These are phyloP conservation scores for Globisporangium uncinulatum DNA, from an alignment of 352 stramenopile genomes.

Conservation along the genomic window DNA sequence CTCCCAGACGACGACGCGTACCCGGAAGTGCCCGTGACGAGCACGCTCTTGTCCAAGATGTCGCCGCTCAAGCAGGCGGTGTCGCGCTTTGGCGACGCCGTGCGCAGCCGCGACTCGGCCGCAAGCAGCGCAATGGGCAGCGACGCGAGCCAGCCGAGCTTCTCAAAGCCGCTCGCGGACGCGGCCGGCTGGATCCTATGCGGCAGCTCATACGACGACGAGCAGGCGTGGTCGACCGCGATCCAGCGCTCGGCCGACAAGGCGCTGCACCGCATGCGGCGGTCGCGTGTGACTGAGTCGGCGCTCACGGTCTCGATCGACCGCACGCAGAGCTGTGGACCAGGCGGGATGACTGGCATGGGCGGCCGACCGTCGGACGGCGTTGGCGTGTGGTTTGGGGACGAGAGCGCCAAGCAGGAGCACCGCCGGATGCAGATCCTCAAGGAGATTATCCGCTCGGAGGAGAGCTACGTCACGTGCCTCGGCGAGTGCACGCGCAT, in stretches of 20 bases:
- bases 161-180: slow-evolving; percentile 12
- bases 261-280: slow-evolving; percentile 48
- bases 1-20: slow-evolving; percentile 23
- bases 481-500: slow-evolving; percentile 80
- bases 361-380: slow-evolving; percentile 20
- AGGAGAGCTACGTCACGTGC: slow-evolving; percentile 80
- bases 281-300: slow-evolving; percentile 51
- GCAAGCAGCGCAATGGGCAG: slow-evolving; percentile 17
- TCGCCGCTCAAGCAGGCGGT: slow-evolving; percentile 63
- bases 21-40: background rate
- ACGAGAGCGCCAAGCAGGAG: slow-evolving; percentile 55
- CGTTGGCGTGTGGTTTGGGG: slow-evolving; percentile 21
- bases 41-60: slow-evolving; percentile 35
- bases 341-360: slow-evolving; percentile 14
- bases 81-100: slow-evolving; percentile 39
- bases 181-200: slow-evolving; percentile 67
- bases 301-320: slow-evolving; percentile 36
- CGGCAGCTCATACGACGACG: slow-evolving; percentile 52
- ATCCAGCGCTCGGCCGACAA: slow-evolving; percentile 69
- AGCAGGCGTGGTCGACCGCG: slow-evolving; percentile 54
- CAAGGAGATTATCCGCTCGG: slow-evolving; percentile 78
- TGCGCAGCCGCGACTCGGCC: slow-evolving; percentile 25
- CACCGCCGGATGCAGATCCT: slow-evolving; percentile 67
- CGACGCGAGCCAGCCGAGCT: slow-evolving; percentile 18
- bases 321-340: slow-evolving; percentile 31